phyloP scores from a whole-genome alignment of 2,329 filamentous ascomycete genomes.

The Magnaporthiopsis incrustans region DNA sequence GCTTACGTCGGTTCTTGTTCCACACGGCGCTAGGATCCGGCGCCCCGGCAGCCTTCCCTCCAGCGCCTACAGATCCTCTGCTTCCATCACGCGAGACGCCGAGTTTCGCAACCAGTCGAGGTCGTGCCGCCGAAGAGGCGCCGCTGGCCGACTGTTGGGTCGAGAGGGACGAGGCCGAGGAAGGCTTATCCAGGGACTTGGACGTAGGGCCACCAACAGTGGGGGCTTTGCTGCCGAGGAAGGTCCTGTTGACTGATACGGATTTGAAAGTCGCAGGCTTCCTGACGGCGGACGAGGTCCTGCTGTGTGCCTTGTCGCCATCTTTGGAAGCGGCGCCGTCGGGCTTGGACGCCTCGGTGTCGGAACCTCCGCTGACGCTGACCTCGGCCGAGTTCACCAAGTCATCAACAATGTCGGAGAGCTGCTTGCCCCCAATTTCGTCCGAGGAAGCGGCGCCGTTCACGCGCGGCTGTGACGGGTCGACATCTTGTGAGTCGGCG shows the following conservation, averaged over 20 bases:
- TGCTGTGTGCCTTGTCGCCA: conserved; percentile 51
- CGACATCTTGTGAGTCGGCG: conserved; percentile 40
- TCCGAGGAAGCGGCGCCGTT: conserved; percentile 41
- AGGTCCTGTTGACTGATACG: conserved; percentile 78
- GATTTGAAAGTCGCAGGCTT: conserved; percentile 76
- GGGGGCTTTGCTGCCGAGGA: conserved; percentile 62
- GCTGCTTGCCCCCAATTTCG: conserved; percentile 50
- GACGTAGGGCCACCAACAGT: conserved; percentile 30
- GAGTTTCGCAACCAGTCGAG: conserved; percentile 69
- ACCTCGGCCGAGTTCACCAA: conserved; percentile 55
- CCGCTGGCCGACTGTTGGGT: conserved; percentile 37
- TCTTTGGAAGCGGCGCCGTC: conserved; percentile 47
- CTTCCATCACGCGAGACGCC: conserved; percentile 44
- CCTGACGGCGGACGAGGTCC: conserved; percentile 54
- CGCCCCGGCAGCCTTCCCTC: conserved; percentile 49
- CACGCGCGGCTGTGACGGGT: conserved; percentile 32
- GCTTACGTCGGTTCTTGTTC: conserved; percentile 81
- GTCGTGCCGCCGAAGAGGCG: conserved; percentile 45
- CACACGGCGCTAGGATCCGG: conserved; percentile 71
- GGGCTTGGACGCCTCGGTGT: conserved; percentile 62
- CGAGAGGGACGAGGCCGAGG: conserved; percentile 32
- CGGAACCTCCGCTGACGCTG: conserved; percentile 66
- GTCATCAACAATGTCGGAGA: conserved; percentile 49
- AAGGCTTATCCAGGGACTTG: conserved; percentile 44
- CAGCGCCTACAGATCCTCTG: conserved; percentile 34